Evolutionary conservation across 2,329 filamentous ascomycete species (phyloP).

Genomic region (Colletotrichum somersetense): DNA sequence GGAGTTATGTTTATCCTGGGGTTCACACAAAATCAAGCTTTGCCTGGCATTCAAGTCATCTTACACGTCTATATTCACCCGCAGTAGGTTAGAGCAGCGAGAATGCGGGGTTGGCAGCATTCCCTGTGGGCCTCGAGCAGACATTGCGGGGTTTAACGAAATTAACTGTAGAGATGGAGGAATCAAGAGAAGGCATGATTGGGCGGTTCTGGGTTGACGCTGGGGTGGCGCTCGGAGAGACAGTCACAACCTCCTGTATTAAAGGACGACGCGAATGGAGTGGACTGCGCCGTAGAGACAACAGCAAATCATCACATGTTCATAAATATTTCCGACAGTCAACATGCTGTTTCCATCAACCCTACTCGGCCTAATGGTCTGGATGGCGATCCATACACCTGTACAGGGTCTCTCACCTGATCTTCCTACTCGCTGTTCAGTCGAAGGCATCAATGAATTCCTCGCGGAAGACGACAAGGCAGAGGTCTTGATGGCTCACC

Average conservation of each 20-base stretch:
- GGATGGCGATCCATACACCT: neutral
- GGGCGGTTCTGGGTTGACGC: neutral
- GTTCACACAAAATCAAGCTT: too few species aligned
- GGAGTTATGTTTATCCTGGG: neutral
- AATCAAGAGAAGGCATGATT: neutral
- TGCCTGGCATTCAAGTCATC: too few species aligned
- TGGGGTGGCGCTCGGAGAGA: neutral
- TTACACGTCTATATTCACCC: too few species aligned
- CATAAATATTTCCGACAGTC: neutral
- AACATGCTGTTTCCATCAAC: constrained; percentile 18
- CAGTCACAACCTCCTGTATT: neutral
- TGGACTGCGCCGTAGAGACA: neutral
- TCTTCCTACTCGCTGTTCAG: neutral
- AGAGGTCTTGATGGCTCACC: constrained; percentile 9
- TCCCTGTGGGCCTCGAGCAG: neutral
- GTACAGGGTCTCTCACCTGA: neutral
- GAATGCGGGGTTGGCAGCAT: neutral
- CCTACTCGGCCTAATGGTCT: neutral
- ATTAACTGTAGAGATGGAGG: neutral
- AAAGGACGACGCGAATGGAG: neutral
- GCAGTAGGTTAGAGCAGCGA: neutral
- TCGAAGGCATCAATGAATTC: neutral
- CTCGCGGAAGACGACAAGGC: constrained; percentile 1
- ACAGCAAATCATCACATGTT: neutral
- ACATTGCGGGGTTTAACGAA: too few species aligned